Evolutionary conservation across 2,329 filamentous ascomycete genomes (phyloP).

Genomic region (Basipetospora chlamydospora): DNA sequence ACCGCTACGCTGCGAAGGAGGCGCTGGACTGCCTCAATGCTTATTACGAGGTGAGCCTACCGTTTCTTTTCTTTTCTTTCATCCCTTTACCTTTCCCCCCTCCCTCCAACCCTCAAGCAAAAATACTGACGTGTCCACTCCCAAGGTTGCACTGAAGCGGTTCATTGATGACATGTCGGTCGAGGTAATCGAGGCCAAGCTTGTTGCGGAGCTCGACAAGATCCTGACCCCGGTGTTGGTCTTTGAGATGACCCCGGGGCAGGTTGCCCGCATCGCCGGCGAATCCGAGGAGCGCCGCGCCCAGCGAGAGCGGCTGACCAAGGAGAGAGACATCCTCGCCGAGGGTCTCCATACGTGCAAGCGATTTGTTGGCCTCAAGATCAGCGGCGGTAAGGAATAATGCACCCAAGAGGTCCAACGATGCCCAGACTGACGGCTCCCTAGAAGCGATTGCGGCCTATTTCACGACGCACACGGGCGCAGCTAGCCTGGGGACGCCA

Average conservation of each 20-base stretch:
- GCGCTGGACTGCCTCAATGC: neutral
- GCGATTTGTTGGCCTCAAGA: neutral
- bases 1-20: neutral
- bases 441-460: too few relatives aligned
- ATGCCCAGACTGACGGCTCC: too few relatives aligned
- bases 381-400: constrained; percentile 2
- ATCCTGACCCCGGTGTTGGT: neutral
- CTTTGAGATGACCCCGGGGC: neutral
- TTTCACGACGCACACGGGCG: too few relatives aligned
- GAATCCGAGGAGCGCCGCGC: neutral
- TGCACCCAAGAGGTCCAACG: too few relatives aligned
- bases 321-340: neutral
- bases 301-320: neutral
- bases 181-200: neutral
- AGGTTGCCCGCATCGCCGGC: neutral
- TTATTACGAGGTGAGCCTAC: neutral
- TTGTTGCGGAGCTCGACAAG: neutral
- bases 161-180: neutral
- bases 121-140: neutral
- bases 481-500: too few relatives aligned
- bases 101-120: neutral
- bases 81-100: neutral
- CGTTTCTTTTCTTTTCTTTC: neutral
- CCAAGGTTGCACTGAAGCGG: neutral
- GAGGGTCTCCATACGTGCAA: neutral